Percentiles rank a stretch among this genome's conserved stretches.
These are phyloP conservation scores for Arthrobotrys musiformis DNA, from an alignment of 2,329 filamentous ascomycete genomes.

Conservation along the genomic window DNA sequence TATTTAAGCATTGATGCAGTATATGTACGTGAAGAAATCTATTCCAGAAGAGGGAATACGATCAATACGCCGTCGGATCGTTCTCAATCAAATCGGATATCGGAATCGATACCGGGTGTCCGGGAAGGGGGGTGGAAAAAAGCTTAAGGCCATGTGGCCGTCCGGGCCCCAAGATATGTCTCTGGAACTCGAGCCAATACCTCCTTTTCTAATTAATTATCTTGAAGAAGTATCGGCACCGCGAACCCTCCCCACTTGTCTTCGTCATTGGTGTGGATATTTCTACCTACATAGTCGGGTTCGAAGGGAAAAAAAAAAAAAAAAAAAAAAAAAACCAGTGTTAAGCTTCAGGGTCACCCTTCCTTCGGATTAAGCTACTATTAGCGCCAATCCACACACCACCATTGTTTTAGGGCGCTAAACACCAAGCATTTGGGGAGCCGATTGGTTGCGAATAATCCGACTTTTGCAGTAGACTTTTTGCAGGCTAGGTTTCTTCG, in stretches of 20 bases:
- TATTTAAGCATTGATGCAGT: constrained; percentile 5
- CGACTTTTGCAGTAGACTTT: constrained; percentile 9
- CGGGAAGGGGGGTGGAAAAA: not conserved
- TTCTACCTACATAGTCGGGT: not conserved
- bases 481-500: not conserved
- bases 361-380: constrained; percentile 8
- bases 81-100: constrained; percentile 7
- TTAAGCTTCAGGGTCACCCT: not conserved
- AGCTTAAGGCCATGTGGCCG: constrained; percentile 18
- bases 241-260: constrained; percentile 8
- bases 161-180: not conserved
- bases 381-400: not conserved
- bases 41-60: constrained; percentile 2
- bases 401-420: not conserved
- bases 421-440: not conserved
- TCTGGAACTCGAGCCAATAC: not conserved
- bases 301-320: no score
- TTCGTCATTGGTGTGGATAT: not conserved
- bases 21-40: not conserved
- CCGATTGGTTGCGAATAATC: constrained; percentile 19
- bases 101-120: constrained; percentile 4
- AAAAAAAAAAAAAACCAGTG: no score
- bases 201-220: not conserved
- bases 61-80: not conserved
- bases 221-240: not conserved